Conservation (phyloP, 768 basidiomycete species). For the Nidula microcarpa region DNA sequence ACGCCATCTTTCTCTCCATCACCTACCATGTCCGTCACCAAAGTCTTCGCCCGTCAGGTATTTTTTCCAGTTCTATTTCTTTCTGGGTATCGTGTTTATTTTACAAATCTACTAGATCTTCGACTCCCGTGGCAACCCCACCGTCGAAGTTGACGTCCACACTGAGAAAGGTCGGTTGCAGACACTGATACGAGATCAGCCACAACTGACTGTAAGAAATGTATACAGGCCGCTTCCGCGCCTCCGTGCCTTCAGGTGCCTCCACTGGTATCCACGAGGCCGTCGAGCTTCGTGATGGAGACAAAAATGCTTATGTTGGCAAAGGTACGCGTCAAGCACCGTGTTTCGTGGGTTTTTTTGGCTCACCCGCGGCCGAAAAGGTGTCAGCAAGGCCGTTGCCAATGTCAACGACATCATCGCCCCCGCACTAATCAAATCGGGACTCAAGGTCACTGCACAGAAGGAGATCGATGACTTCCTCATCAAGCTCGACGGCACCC, state of each 20-base stretch:
- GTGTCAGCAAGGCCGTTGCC: slow-evolving; percentile 88
- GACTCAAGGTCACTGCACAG: slow-evolving; percentile 82
- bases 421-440: slow-evolving; percentile 81
- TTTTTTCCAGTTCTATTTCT: slow-evolving; percentile 5
- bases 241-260: slow-evolving; percentile 95
- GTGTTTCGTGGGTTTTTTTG: slow-evolving; percentile 1
- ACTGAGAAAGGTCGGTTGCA: slow-evolving; percentile 71
- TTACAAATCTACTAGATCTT: slow-evolving; percentile 69
- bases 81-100: slow-evolving; percentile 1
- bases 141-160: slow-evolving; percentile 89
- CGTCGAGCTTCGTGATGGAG: slow-evolving; percentile 96
- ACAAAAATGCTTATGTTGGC: slow-evolving; percentile 89
- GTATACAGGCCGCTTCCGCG: slow-evolving; percentile 80
- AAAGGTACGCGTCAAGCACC: slow-evolving; percentile 62
- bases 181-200: background rate
- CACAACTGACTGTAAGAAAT: slow-evolving; percentile 8
- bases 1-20: slow-evolving; percentile 20
- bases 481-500: slow-evolving; percentile 95
- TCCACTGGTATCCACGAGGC: slow-evolving; percentile 99
- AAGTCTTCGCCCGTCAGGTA: slow-evolving; percentile 92
- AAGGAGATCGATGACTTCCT: slow-evolving; percentile 97
- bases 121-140: slow-evolving; percentile 98
- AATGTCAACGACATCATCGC: slow-evolving; percentile 94
- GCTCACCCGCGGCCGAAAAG: slow-evolving; percentile 32
- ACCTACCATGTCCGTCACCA: slow-evolving; percentile 82